These are phyloP conservation scores for Phallus indusiatus DNA, from an alignment of 768 basidiomycete genomes.

Conservation along the genomic window DNA sequence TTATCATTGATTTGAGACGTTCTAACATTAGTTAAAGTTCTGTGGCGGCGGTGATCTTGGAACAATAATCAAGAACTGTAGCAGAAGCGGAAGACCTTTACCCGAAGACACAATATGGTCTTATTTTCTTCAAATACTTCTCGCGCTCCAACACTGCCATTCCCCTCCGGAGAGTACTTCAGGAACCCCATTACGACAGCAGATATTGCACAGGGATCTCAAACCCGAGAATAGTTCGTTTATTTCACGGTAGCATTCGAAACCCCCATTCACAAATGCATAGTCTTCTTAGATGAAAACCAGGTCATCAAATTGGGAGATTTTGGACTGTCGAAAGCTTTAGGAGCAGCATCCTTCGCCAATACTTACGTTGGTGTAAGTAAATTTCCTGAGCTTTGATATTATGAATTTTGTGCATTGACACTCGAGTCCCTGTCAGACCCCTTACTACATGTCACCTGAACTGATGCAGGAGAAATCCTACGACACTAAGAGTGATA, in stretches of 20 bases:
- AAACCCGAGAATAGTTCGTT: slow-evolving; percentile 92
- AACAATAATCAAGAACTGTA: slow-evolving; percentile 70
- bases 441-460: slow-evolving; percentile 99
- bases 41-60: slow-evolving; percentile 96
- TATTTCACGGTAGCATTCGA: not conserved
- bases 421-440: slow-evolving; percentile 39
- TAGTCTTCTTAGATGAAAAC: slow-evolving; percentile 83
- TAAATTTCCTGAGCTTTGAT: not conserved
- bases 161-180: slow-evolving; percentile 44
- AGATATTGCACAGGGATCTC: slow-evolving; percentile 88
- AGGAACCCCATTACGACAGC: slow-evolving; percentile 40
- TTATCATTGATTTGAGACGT: not conserved
- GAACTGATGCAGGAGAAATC: slow-evolving; percentile 96
- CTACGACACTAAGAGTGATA: slow-evolving; percentile 97
- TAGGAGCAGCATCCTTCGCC: slow-evolving; percentile 81
- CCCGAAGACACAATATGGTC: slow-evolving; percentile 93
- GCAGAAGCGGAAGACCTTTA: slow-evolving; percentile 58
- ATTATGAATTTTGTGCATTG: not conserved
- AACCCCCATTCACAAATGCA: not conserved
- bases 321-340: slow-evolving; percentile 91
- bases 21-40: slow-evolving; percentile 32
- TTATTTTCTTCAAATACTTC: slow-evolving; percentile 88
- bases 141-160: slow-evolving; percentile 89
- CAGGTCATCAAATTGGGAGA: slow-evolving; percentile 93
- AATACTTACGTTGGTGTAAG: slow-evolving; percentile 95